Evolutionary conservation across 495 filamentous ascomycete genomes (phyloP).

Genomic region (Pyrenula massariospora): DNA sequence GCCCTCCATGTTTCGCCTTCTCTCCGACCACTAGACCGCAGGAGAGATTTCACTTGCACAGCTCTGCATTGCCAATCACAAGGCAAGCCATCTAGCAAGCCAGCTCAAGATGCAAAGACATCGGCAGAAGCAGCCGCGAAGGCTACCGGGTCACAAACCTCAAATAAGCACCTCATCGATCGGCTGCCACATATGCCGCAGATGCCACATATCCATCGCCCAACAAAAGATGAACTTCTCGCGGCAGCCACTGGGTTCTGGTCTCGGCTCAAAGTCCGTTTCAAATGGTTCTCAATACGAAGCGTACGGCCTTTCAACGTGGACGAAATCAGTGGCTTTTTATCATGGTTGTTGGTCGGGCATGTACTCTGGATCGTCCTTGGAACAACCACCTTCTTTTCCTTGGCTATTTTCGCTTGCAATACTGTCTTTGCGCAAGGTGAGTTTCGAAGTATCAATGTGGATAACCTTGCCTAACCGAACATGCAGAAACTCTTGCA

Average conservation of each 20-base stretch:
- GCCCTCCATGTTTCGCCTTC: not conserved
- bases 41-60: not conserved
- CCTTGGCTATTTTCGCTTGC: constrained; percentile 72
- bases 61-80: not conserved
- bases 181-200: constrained; percentile 50
- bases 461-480: not conserved
- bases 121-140: not conserved
- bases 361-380: constrained; percentile 91
- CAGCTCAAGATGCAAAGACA: constrained; percentile 7
- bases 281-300: constrained; percentile 96
- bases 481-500: constrained; percentile 80
- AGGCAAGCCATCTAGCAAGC: not conserved
- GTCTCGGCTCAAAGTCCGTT: constrained; percentile 79
- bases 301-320: constrained; percentile 91
- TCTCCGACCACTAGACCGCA: not conserved
- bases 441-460: no score
- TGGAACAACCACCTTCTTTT: constrained; percentile 96
- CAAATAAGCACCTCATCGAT: constrained; percentile 38
- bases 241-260: constrained; percentile 87
- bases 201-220: constrained; percentile 65
- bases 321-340: constrained; percentile 89
- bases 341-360: constrained; percentile 88
- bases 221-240: constrained; percentile 86
- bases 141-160: not conserved
- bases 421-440: constrained; percentile 97